phyloP scores from a whole-genome alignment of 202 grass and related monocot genomes.

The Elaeis oleifera region DNA sequence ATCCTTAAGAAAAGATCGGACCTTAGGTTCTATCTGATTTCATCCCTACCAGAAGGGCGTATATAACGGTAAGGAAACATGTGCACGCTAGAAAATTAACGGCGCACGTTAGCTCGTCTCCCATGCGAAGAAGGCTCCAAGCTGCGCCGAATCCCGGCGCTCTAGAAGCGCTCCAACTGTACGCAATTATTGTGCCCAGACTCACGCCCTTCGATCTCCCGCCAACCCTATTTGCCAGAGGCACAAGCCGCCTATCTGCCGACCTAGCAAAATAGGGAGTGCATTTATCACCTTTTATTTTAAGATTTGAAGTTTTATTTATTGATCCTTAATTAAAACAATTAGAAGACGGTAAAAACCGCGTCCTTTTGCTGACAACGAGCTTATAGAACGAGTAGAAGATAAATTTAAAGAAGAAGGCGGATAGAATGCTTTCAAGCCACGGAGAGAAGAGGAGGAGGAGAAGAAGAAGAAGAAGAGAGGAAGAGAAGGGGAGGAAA shows the following conservation, averaged over 20 bases:
- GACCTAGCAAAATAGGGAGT: too few species aligned
- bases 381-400: background rate
- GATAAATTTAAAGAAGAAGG: background rate
- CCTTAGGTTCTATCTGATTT: too few species aligned
- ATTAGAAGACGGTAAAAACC: background rate
- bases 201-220: too few species aligned
- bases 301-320: too few species aligned
- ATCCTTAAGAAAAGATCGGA: too few species aligned
- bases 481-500: too few species aligned
- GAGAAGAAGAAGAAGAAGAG: background rate
- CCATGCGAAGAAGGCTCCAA: background rate
- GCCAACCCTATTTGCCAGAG: too few species aligned
- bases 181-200: background rate
- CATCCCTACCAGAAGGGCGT: too few species aligned
- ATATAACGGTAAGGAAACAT: background rate
- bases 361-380: background rate
- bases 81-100: background rate
- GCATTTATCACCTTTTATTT: too few species aligned
- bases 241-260: too few species aligned
- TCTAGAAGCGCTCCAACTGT: background rate
- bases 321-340: background rate
- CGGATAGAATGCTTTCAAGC: background rate
- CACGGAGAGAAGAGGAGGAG: background rate
- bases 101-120: conserved; percentile 6
- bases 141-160: background rate